A percentile compares a stretch with the other conserved stretches of the same genome.
These are phyloP conservation scores for Auriscalpium orientale DNA, from an alignment of 768 basidiomycete genomes.

Conservation along the genomic window DNA sequence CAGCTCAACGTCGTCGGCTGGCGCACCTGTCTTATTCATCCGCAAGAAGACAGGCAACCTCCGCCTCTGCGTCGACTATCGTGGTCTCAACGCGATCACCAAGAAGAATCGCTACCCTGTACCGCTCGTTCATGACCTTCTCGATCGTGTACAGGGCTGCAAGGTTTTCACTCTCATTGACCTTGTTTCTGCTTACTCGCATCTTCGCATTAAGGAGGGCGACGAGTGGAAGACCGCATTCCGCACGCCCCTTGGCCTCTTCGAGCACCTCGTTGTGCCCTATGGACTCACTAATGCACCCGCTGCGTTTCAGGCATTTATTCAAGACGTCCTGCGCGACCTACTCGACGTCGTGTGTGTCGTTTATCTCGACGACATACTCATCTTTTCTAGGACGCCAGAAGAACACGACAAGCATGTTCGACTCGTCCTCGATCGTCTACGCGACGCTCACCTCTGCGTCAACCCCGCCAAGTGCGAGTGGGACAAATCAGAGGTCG, in stretches of 20 bases:
- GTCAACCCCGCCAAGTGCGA: slow-evolving; percentile 11
- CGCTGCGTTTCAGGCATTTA: slow-evolving; percentile 29
- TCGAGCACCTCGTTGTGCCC: slow-evolving; percentile 34
- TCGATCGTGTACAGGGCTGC: slow-evolving; percentile 18
- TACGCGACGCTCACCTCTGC: neutral
- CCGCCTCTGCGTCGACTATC: slow-evolving; percentile 21
- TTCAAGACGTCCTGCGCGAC: slow-evolving; percentile 18
- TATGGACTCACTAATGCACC: slow-evolving; percentile 30
- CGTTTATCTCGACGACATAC: slow-evolving; percentile 17
- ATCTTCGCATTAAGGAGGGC: slow-evolving; percentile 30
- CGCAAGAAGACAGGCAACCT: slow-evolving; percentile 20
- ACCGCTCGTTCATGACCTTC: slow-evolving; percentile 25
- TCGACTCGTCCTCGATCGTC: neutral
- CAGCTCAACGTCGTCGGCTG: slow-evolving; percentile 20
- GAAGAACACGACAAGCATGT: neutral
- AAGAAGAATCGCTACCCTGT: slow-evolving; percentile 28
- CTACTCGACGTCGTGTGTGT: slow-evolving; percentile 10
- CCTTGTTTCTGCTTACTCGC: slow-evolving; percentile 23
- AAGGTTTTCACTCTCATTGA: slow-evolving; percentile 25
- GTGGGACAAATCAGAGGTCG: slow-evolving; percentile 13
- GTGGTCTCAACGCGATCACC: slow-evolving; percentile 25
- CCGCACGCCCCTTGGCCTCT: slow-evolving; percentile 27
- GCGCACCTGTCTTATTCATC: slow-evolving; percentile 22
- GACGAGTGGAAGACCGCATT: slow-evolving; percentile 38
- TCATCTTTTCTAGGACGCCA: slow-evolving; percentile 9